These are phyloP conservation scores for Verticillium tricorpus DNA, from an alignment of 2,329 filamentous ascomycete species.

Conservation along the genomic window DNA sequence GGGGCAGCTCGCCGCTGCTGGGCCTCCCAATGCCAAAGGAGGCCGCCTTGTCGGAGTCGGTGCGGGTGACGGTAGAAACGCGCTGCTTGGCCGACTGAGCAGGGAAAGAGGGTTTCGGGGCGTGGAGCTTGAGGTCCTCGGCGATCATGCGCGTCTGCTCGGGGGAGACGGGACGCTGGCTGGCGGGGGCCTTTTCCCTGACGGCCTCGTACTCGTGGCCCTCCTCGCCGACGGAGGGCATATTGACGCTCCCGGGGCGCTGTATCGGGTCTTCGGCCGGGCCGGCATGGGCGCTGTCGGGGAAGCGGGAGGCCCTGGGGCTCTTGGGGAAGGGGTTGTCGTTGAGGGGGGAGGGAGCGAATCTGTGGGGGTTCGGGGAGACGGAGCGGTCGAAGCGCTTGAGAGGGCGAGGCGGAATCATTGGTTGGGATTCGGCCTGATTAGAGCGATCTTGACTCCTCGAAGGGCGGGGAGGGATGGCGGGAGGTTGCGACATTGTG, in stretches of 20 bases:
- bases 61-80: conserved; percentile 80
- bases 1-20: conserved; percentile 48
- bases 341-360: conserved; percentile 82
- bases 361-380: conserved; percentile 74
- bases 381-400: conserved; percentile 70
- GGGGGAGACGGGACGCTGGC: conserved; percentile 31
- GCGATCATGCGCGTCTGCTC: conserved; percentile 75
- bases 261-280: conserved; percentile 35
- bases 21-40: conserved; percentile 77
- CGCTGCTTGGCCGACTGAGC: conserved; percentile 76
- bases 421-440: conserved; percentile 45
- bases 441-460: conserved; percentile 44
- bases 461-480: conserved; percentile 52
- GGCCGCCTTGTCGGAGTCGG: conserved; percentile 82
- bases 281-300: conserved; percentile 23
- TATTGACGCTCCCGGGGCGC: conserved; percentile 70
- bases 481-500: conserved; percentile 40
- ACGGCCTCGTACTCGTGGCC: conserved; percentile 76
- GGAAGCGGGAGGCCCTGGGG: conserved; percentile 29
- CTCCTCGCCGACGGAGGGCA: conserved; percentile 86
- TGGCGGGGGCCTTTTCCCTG: conserved; percentile 31
- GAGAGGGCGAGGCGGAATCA: conserved; percentile 72
- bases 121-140: conserved; percentile 79
- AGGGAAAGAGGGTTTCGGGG: conserved; percentile 82
- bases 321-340: conserved; percentile 55